phyloP scores from a whole-genome alignment of 345 rosid species.

The Dovyalis caffra region DNA sequence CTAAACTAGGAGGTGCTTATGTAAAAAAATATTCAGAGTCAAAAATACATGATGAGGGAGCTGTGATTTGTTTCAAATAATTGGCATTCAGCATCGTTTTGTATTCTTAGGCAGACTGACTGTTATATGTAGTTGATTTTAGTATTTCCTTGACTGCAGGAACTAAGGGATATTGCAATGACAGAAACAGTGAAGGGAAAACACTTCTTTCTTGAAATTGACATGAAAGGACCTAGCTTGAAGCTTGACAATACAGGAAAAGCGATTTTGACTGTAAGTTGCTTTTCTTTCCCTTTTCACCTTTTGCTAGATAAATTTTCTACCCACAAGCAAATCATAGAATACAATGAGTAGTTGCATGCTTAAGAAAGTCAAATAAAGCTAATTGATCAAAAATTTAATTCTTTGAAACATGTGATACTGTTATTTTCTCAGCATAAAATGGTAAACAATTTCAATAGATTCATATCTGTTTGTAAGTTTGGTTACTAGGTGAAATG shows the following conservation, averaged over 20 bases:
- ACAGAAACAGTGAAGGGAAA: constrained; percentile 61
- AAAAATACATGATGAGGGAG: neutral
- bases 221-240: constrained; percentile 77
- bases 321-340: neutral
- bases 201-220: constrained; percentile 80
- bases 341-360: neutral
- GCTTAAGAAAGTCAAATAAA: neutral
- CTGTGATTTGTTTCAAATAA: constrained; percentile 2
- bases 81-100: constrained; percentile 1
- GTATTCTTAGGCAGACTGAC: neutral
- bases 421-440: neutral
- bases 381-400: neutral
- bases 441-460: neutral
- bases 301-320: neutral
- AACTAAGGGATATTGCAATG: constrained; percentile 77
- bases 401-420: neutral
- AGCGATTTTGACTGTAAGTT: constrained; percentile 76
- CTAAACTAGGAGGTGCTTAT: neutral
- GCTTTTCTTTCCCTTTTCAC: neutral
- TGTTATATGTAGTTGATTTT: constrained; percentile 8
- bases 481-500: neutral
- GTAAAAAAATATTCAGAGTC: neutral
- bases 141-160: constrained; percentile 38
- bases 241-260: constrained; percentile 95
- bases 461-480: too few relatives aligned